Conservation (phyloP, 176 grass and related monocot genomes). For the Metroxylon sagu region DNA sequence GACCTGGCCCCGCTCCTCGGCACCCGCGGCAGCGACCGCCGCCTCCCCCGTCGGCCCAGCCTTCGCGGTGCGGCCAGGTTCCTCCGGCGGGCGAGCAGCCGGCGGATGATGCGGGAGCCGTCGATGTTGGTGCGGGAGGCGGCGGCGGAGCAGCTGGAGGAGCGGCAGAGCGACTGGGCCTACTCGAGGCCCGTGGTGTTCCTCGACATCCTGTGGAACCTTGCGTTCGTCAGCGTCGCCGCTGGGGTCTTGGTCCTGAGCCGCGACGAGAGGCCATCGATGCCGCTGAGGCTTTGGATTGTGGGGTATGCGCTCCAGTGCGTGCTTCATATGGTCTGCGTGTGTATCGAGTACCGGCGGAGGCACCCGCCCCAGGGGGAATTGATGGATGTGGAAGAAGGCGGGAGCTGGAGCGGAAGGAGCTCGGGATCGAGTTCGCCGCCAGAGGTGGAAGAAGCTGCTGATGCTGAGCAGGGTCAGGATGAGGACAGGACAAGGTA, state of each 20-base stretch:
- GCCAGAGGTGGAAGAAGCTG: background rate
- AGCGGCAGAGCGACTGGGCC: conserved; percentile 23
- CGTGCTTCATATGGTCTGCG: conserved; percentile 13
- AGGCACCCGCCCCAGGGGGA: background rate
- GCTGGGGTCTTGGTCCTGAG: conserved; percentile 9
- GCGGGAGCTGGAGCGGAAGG: conserved; percentile 5
- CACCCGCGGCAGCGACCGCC: conserved; percentile 5
- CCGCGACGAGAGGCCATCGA: conserved; percentile 4
- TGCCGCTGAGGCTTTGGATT: conserved; percentile 14
- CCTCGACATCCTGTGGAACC: conserved; percentile 20
- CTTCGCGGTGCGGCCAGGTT: conserved; percentile 5
- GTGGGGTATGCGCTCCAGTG: conserved; percentile 14
- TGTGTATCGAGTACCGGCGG: conserved; percentile 15
- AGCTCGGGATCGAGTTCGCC: conserved; percentile 5
- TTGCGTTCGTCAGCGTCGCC: conserved; percentile 6
- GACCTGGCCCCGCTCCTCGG: conserved; percentile 3
- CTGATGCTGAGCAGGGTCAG: conserved; percentile 1
- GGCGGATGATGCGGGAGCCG: conserved; percentile 7
- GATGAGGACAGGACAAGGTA: conserved; percentile 4
- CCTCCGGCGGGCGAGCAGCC: conserved; percentile 5
- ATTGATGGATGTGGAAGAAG: conserved; percentile 2
- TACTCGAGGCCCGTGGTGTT: conserved; percentile 20
- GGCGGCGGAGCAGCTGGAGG: conserved; percentile 21
- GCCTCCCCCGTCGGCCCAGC: background rate
- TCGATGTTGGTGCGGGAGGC: conserved; percentile 20